Conservation (phyloP, 1,139 yeast genomes). For the Suhomyces taliae region DNA sequence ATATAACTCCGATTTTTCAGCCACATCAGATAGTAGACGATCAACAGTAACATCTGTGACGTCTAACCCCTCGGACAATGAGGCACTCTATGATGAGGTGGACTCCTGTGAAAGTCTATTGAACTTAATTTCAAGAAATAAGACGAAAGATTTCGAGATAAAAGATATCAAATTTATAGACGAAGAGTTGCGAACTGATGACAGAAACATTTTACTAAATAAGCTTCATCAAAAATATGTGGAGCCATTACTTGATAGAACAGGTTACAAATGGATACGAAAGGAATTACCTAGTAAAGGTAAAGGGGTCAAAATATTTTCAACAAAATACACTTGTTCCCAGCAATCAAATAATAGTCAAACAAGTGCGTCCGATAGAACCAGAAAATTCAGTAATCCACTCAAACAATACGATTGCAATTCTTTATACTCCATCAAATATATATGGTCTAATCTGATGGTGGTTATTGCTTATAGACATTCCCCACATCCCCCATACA, state of each 20-base stretch:
- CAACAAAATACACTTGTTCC: slow-evolving; percentile 21
- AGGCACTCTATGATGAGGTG: neutral
- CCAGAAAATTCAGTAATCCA: slow-evolving; percentile 20
- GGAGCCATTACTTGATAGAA: slow-evolving; percentile 17
- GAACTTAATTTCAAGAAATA: slow-evolving; percentile 1
- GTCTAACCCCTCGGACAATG: slow-evolving; percentile 3
- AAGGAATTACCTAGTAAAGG: slow-evolving; percentile 21
- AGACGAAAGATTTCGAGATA: slow-evolving; percentile 1
- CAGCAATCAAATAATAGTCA: slow-evolving; percentile 13
- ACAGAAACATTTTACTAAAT: slow-evolving; percentile 11
- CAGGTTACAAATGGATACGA: slow-evolving; percentile 22
- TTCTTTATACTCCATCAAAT: slow-evolving; percentile 18
- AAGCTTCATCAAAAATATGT: slow-evolving; percentile 18
- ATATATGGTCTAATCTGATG: slow-evolving; percentile 16
- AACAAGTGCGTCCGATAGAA: slow-evolving; percentile 4
- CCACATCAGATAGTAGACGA: slow-evolving; percentile 3
- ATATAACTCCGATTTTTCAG: slow-evolving; percentile 8
- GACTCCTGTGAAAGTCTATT: slow-evolving; percentile 2
- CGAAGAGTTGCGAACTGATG: slow-evolving; percentile 2
- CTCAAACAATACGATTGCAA: slow-evolving; percentile 20
- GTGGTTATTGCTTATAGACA: slow-evolving; percentile 17
- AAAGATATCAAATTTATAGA: slow-evolving; percentile 7
- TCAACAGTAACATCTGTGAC: slow-evolving; percentile 8
- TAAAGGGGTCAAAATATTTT: slow-evolving; percentile 18
- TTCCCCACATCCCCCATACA: slow-evolving; percentile 17